A percentile compares a stretch with the other conserved stretches of the same genome.
These are phyloP conservation scores for Diospyros lotus DNA, from an alignment of 148 eudicot genomes.

Conservation along the genomic window DNA sequence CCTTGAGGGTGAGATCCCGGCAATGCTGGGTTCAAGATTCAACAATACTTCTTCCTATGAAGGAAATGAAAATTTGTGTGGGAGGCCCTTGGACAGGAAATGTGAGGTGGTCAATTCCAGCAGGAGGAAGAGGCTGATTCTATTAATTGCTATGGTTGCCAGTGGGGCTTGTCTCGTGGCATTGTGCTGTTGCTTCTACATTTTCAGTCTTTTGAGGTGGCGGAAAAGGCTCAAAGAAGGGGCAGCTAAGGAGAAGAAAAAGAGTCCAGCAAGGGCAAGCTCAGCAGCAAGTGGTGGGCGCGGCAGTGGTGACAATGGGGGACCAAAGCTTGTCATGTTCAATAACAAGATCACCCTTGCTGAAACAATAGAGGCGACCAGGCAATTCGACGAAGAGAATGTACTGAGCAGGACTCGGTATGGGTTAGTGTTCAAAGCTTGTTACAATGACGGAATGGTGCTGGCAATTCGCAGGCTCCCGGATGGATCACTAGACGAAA, in stretches of 20 bases:
- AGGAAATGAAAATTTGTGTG: slow-evolving; percentile 47
- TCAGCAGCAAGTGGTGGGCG: slow-evolving; percentile 36
- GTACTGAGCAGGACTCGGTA: slow-evolving; percentile 48
- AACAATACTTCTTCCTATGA: slow-evolving; percentile 41
- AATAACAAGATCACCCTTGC: slow-evolving; percentile 54
- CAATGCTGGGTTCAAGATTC: slow-evolving; percentile 41
- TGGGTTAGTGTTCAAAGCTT: slow-evolving; percentile 57
- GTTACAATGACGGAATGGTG: slow-evolving; percentile 54
- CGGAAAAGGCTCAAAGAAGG: slow-evolving; percentile 35
- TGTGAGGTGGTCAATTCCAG: slow-evolving; percentile 24
- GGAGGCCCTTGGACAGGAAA: slow-evolving; percentile 36
- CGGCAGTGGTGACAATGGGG: slow-evolving; percentile 41
- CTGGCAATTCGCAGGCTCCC: slow-evolving; percentile 49
- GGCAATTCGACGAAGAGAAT: slow-evolving; percentile 69
- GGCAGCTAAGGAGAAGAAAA: slow-evolving; percentile 44
- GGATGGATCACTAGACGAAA: slow-evolving; percentile 35
- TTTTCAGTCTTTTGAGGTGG: slow-evolving; percentile 44
- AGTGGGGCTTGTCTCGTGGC: slow-evolving; percentile 37
- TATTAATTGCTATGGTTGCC: slow-evolving; percentile 26
- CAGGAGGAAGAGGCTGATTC: slow-evolving; percentile 30
- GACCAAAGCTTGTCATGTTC: slow-evolving; percentile 59
- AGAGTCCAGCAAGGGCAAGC: slow-evolving; percentile 43
- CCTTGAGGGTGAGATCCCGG: slow-evolving; percentile 80
- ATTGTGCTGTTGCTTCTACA: slow-evolving; percentile 45
- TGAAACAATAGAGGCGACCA: slow-evolving; percentile 60